These are phyloP conservation scores for Glomus cerebriforme DNA, from an alignment of 192 early-diverging fungal species.

Conservation along the genomic window DNA sequence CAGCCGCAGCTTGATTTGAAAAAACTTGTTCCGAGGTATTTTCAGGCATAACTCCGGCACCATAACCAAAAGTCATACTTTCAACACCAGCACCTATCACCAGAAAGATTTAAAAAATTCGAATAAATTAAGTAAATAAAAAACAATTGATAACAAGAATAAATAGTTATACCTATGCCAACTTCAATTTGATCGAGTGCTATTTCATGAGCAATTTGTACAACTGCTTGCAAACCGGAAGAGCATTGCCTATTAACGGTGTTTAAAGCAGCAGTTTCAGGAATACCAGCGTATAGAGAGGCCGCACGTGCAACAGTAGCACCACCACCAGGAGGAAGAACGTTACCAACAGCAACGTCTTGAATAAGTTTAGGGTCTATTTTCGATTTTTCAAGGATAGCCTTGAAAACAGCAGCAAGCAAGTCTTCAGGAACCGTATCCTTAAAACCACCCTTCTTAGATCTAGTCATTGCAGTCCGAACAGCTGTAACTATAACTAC, in stretches of 20 bases:
- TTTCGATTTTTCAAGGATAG: conserved; percentile 69
- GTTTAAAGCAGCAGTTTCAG: conserved; percentile 73
- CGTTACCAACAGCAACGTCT: conserved; percentile 93
- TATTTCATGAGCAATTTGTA: conserved; percentile 82
- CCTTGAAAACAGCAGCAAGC: conserved; percentile 76
- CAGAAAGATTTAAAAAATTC: not conserved
- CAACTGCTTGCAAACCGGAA: conserved; percentile 85
- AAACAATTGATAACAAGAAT: not conserved
- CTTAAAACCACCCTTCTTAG: conserved; percentile 80
- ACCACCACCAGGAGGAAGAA: conserved; percentile 86
- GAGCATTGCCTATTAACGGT: conserved; percentile 97
- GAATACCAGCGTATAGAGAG: conserved; percentile 86
- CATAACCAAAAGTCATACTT: conserved; percentile 90
- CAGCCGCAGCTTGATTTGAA: conserved; percentile 63
- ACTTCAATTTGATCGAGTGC: conserved; percentile 84
- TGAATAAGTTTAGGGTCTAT: conserved; percentile 86
- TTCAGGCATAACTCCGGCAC: conserved; percentile 72
- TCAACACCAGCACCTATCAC: conserved; percentile 74
- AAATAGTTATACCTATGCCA: conserved; percentile 69
- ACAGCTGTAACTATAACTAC: conserved; percentile 80
- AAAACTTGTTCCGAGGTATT: conserved; percentile 78
- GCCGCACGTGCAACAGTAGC: conserved; percentile 90
- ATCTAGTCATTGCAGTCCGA: conserved; percentile 74
- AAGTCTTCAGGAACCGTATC: conserved; percentile 78
- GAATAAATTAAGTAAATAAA: not conserved